Percentiles rank a stretch among this genome's conserved stretches.
phyloP scores from a whole-genome alignment of 805 yeast species.

The Candida pini region DNA sequence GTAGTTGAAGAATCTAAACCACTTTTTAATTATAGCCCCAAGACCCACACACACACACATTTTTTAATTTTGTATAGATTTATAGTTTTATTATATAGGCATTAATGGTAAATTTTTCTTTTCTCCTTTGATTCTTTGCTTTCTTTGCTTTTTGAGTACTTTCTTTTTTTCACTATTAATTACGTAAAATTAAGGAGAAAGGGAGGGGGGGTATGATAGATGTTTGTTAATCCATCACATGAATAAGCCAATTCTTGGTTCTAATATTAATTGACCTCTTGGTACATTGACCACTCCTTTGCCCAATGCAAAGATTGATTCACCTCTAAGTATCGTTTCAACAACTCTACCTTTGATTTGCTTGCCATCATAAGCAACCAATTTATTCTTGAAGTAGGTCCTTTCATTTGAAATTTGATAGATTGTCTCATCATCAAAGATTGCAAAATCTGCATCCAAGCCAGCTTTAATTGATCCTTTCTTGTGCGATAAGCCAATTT shows the following conservation, averaged over 20 bases:
- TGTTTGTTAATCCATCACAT: constrained; percentile 1
- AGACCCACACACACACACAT: too few species aligned
- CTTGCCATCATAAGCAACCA: constrained; percentile 81
- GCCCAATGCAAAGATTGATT: constrained; percentile 51
- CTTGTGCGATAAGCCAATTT: constrained; percentile 65
- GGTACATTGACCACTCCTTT: constrained; percentile 54
- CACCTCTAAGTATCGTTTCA: constrained; percentile 78
- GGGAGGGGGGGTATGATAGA: neutral
- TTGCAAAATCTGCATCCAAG: constrained; percentile 80
- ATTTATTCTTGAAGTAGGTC: constrained; percentile 75
- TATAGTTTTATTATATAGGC: too few species aligned
- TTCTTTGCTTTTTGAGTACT: too few species aligned
- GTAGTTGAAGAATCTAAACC: neutral
- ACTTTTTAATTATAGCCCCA: too few species aligned
- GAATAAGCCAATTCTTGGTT: constrained; percentile 38
- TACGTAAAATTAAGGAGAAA: neutral
- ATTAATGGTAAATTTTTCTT: too few species aligned
- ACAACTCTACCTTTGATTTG: constrained; percentile 65
- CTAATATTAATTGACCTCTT: constrained; percentile 54
- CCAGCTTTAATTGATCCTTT: constrained; percentile 76
- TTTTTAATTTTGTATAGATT: too few species aligned
- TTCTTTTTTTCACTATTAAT: neutral
- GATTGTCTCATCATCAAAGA: constrained; percentile 61
- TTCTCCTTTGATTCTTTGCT: too few species aligned
- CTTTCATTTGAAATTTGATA: constrained; percentile 48